phyloP scores from a whole-genome alignment of 2,329 filamentous ascomycete species.

The Bipolaris gigantea region DNA sequence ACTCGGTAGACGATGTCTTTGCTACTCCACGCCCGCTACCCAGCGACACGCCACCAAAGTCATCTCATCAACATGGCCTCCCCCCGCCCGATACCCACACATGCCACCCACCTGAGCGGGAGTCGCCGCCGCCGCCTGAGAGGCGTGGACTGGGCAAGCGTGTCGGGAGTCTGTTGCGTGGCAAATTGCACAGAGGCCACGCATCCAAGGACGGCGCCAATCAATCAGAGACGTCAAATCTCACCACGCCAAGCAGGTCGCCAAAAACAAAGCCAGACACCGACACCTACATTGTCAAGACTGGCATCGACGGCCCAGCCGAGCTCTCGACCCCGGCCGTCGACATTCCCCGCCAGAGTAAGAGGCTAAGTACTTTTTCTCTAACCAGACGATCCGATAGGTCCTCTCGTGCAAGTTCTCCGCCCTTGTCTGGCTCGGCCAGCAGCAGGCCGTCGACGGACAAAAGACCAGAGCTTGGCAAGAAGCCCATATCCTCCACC shows the following conservation, averaged over 20 bases:
- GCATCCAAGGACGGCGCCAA: conserved; percentile 11
- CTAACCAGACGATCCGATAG: conserved; percentile 44
- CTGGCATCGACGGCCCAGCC: conserved; percentile 31
- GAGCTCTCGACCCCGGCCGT: conserved; percentile 28
- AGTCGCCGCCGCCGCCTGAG: conserved; percentile 23
- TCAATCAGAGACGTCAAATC: conserved; percentile 3
- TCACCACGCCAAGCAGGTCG: conserved; percentile 4
- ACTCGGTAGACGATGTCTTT: conserved; percentile 24
- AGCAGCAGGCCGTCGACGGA: conserved; percentile 36
- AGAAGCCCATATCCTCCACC: conserved; percentile 34
- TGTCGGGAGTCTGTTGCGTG: conserved; percentile 39
- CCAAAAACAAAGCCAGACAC: conserved; percentile 10
- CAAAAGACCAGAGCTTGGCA: conserved; percentile 15
- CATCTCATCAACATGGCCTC: conserved; percentile 5
- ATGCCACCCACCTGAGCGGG: conserved; percentile 8
- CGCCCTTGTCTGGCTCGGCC: conserved; percentile 43
- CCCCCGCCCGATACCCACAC: neutral
- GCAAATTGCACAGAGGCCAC: conserved; percentile 21
- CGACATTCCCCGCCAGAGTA: conserved; percentile 28
- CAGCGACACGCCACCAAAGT: conserved; percentile 8
- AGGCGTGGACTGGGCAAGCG: conserved; percentile 38
- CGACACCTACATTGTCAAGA: conserved; percentile 32
- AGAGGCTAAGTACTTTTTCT: conserved; percentile 44
- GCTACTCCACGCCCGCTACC: conserved; percentile 18
- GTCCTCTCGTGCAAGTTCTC: conserved; percentile 43